Percentiles rank a stretch among this genome's conserved stretches.
Conservation (phyloP, 73 alveolate species). For the Effrenium voratum region DNA sequence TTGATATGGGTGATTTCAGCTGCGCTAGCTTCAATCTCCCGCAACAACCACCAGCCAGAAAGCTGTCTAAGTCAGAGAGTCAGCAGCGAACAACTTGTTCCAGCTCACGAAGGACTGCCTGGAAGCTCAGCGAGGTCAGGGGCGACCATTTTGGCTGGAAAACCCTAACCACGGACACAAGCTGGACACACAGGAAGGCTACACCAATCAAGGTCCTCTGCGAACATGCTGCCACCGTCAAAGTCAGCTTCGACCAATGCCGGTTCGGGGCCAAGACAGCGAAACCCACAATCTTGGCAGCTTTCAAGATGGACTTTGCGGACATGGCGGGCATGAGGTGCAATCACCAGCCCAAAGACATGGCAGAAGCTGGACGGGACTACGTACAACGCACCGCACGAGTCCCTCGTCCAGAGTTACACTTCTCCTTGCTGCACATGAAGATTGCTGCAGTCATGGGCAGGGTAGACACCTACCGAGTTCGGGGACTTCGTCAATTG, state of each 20-base stretch:
- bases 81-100: neutral
- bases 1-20: neutral
- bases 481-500: neutral
- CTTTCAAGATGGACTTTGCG: neutral
- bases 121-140: neutral
- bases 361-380: too few relatives aligned
- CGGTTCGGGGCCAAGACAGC: neutral
- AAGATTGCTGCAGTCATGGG: neutral
- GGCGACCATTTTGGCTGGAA: slow-evolving; percentile 5
- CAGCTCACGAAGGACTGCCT: neutral
- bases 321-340: neutral
- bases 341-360: neutral
- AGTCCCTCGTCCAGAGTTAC: neutral
- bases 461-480: neutral
- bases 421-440: neutral
- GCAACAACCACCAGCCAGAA: neutral
- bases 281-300: neutral
- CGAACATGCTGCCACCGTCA: too few relatives aligned
- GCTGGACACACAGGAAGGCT: slow-evolving; percentile 1
- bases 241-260: slow-evolving; percentile 23
- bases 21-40: neutral
- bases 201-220: neutral
- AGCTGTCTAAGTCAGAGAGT: neutral
- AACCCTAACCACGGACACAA: slow-evolving; percentile 1
- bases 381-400: neutral